Evolutionary conservation across 768 basidiomycete genomes (phyloP).

Genomic region (Mrakia blollopis): DNA sequence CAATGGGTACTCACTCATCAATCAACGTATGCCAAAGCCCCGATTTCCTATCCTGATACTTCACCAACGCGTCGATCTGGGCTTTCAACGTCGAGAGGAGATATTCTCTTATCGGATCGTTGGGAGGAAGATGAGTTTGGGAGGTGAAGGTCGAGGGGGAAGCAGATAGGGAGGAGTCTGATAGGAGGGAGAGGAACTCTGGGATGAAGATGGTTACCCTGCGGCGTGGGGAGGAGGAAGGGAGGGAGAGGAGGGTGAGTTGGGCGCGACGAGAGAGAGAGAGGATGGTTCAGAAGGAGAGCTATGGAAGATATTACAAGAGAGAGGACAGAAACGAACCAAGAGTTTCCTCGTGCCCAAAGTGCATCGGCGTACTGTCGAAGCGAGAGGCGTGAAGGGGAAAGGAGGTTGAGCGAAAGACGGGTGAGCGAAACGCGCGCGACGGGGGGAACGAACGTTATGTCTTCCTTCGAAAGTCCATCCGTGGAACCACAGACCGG

Average conservation of each 20-base stretch:
- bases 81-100: slow-evolving; percentile 48
- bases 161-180: slow-evolving; percentile 17
- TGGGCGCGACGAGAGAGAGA: neutral
- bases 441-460: neutral
- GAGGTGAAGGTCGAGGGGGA: slow-evolving; percentile 12
- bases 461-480: slow-evolving; percentile 33
- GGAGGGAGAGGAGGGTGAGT: neutral
- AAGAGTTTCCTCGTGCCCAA: slow-evolving; percentile 59
- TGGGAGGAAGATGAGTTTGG: slow-evolving; percentile 22
- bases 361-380: slow-evolving; percentile 48
- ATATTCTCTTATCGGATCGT: slow-evolving; percentile 50
- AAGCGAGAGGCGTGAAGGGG: neutral
- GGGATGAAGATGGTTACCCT: slow-evolving; percentile 42
- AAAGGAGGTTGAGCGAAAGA: neutral
- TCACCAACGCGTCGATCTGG: slow-evolving; percentile 53
- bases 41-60: slow-evolving; percentile 48
- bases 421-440: neutral
- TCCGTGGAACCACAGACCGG: slow-evolving; percentile 54
- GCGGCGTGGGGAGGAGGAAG: neutral
- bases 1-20: slow-evolving; percentile 44
- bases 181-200: slow-evolving; percentile 26
- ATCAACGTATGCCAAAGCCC: slow-evolving; percentile 58
- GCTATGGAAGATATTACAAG: too few relatives aligned
- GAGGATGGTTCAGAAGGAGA: neutral
- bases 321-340: slow-evolving; percentile 37